Percentiles rank a stretch among this genome's conserved stretches.
Conservation (phyloP, 2,329 filamentous ascomycete genomes). For the Xylariales sp. region DNA sequence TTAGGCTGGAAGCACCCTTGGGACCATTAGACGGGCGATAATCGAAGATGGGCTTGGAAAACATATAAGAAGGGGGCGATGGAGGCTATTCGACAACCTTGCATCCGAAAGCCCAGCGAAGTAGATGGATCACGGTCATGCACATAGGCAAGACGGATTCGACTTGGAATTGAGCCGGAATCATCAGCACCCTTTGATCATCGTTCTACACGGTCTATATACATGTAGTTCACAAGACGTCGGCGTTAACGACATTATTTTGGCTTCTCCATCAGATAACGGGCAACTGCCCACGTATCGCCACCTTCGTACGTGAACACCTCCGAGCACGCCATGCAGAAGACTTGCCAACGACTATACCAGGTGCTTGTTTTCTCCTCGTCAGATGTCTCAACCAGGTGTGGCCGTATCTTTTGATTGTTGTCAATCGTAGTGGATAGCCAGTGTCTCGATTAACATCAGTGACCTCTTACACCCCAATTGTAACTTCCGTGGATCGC, state of each 20-base stretch:
- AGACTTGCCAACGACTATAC: constrained; percentile 69
- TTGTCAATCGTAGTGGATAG: constrained; percentile 53
- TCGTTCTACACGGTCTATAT: constrained; percentile 6
- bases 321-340: constrained; percentile 67
- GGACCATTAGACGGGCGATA: constrained; percentile 68
- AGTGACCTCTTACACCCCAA: too few relatives aligned
- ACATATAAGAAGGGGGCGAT: too few relatives aligned
- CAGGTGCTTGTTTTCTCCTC: constrained; percentile 54
- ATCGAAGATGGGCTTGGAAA: too few relatives aligned
- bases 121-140: background rate
- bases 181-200: too few relatives aligned
- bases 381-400: constrained; percentile 61
- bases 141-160: background rate
- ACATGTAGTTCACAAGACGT: background rate
- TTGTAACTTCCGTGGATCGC: too few relatives aligned
- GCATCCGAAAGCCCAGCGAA: too few relatives aligned
- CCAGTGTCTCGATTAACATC: constrained; percentile 55
- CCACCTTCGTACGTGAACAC: constrained; percentile 62
- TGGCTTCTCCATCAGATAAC: constrained; percentile 62
- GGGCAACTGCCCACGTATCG: constrained; percentile 63
- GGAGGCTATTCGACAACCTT: too few relatives aligned
- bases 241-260: constrained; percentile 12
- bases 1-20: constrained; percentile 95
- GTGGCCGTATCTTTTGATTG: constrained; percentile 58
- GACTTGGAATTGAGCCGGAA: background rate